phyloP scores from a whole-genome alignment of 805 yeast species.

The Sungouiozyma ichnusensis region DNA sequence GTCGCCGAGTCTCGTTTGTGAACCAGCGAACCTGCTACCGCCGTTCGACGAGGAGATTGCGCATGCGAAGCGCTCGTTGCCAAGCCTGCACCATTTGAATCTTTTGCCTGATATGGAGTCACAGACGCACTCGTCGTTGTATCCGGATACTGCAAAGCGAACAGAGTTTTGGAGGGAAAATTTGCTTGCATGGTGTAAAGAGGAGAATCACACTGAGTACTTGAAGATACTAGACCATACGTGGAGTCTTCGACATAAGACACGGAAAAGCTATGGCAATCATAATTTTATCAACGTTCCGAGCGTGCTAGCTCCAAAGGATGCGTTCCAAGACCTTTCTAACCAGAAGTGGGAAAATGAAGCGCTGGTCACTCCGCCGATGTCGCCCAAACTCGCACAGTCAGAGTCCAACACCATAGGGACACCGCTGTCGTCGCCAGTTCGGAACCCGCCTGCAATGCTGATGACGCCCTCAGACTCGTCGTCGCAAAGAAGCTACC shows the following conservation, averaged over 20 bases:
- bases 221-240: conserved; percentile 12
- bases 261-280: neutral
- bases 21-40: neutral
- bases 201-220: conserved; percentile 24
- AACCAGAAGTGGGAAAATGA: conserved; percentile 6
- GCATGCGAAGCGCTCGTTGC: conserved; percentile 11
- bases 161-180: conserved; percentile 27
- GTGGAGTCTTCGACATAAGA: neutral
- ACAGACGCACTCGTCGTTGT: conserved; percentile 23
- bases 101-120: conserved; percentile 22
- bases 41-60: neutral
- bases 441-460: neutral
- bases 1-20: conserved; percentile 19
- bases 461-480: neutral
- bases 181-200: conserved; percentile 26
- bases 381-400: conserved; percentile 10
- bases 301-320: conserved; percentile 22
- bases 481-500: no score
- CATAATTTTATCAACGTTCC: conserved; percentile 9
- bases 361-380: conserved; percentile 28
- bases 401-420: neutral
- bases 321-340: conserved; percentile 20
- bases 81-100: conserved; percentile 26
- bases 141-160: conserved; percentile 28
- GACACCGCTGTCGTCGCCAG: neutral